A percentile compares a stretch with the other conserved stretches of the same genome.
Conservation (phyloP, 2,329 filamentous ascomycete species). For the Diaporthe sp. region DNA sequence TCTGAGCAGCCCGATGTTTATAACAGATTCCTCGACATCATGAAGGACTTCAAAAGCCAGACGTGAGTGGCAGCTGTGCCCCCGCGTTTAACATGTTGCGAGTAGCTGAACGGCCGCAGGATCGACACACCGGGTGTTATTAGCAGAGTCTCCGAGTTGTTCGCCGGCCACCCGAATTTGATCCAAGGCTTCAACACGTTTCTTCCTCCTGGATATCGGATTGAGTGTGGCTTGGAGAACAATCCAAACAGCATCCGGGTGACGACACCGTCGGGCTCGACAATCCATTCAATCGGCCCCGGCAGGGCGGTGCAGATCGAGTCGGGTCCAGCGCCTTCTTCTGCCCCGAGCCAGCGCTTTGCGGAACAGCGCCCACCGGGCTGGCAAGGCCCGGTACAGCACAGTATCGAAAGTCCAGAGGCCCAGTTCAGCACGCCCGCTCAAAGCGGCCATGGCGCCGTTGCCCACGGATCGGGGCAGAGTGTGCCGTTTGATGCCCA, state of each 20-base stretch:
- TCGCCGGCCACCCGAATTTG: slow-evolving; percentile 93
- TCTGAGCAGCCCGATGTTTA: slow-evolving; percentile 98
- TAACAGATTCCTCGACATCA: slow-evolving; percentile 96
- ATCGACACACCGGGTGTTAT: slow-evolving; percentile 99
- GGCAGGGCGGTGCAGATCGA: slow-evolving; percentile 65
- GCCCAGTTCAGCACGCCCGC: slow-evolving; percentile 72
- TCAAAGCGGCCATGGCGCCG: slow-evolving; percentile 63
- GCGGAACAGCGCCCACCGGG: slow-evolving; percentile 61
- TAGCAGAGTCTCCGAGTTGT: slow-evolving; percentile 93
- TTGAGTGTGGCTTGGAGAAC: slow-evolving; percentile 93
- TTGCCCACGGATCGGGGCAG: slow-evolving; percentile 56
- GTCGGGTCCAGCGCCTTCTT: slow-evolving; percentile 52
- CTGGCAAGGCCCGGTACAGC: slow-evolving; percentile 70
- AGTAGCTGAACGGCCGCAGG: slow-evolving; percentile 56
- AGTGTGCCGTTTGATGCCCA: slow-evolving; percentile 51
- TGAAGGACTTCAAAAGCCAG: slow-evolving; percentile 99
- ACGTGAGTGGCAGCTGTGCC: slow-evolving; percentile 71
- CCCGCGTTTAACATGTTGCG: background rate
- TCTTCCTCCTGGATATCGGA: slow-evolving; percentile 93
- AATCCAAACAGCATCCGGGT: slow-evolving; percentile 97
- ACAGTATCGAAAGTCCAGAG: slow-evolving; percentile 75
- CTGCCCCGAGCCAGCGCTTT: slow-evolving; percentile 58
- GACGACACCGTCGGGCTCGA: slow-evolving; percentile 98
- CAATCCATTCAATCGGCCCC: slow-evolving; percentile 84
- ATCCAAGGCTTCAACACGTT: slow-evolving; percentile 99